These are phyloP conservation scores for Phragmites australis DNA, from an alignment of 176 grass and related monocot genomes.

Conservation along the genomic window DNA sequence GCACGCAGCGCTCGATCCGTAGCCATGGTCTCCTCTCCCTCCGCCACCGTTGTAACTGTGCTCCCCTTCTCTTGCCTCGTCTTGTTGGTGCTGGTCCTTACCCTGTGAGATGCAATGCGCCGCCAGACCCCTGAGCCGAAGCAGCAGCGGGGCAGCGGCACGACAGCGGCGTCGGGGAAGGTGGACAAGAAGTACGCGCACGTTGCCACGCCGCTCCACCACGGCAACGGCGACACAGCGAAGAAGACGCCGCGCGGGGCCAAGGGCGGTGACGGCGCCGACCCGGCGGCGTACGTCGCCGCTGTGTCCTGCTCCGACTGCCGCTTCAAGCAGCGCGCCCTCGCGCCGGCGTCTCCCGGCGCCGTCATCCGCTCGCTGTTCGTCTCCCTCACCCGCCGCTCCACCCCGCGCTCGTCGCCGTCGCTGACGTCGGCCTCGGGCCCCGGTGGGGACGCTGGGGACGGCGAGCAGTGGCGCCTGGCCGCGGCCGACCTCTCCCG, in stretches of 20 bases:
- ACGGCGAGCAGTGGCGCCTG: conserved; percentile 70
- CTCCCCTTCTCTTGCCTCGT: neutral
- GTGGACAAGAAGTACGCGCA: conserved; percentile 45
- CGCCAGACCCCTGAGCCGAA: conserved; percentile 56
- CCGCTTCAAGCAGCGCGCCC: conserved; percentile 51
- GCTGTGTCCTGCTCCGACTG: conserved; percentile 63
- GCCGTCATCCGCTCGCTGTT: conserved; percentile 59
- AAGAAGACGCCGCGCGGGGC: conserved; percentile 38
- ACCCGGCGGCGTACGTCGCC: conserved; percentile 55
- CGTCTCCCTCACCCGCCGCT: conserved; percentile 65
- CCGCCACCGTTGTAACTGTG: conserved; percentile 48
- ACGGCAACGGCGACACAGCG: neutral
- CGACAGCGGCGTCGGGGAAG: conserved; percentile 30
- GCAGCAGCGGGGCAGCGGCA: neutral
- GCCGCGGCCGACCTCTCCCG: conserved; percentile 69
- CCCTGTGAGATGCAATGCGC: neutral
- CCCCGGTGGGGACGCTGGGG: neutral
- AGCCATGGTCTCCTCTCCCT: conserved; percentile 56
- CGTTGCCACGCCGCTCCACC: conserved; percentile 65
- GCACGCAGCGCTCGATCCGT: conserved; percentile 23
- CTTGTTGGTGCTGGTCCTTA: neutral
- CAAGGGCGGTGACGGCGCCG: conserved; percentile 27
- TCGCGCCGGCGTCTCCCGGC: conserved; percentile 58
- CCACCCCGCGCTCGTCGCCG: conserved; percentile 52
- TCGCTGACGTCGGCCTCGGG: conserved; percentile 35